Percentiles rank a stretch among this genome's conserved stretches.
Conservation (phyloP, 257 asterid species). For the Schizonepeta tenuifolia region DNA sequence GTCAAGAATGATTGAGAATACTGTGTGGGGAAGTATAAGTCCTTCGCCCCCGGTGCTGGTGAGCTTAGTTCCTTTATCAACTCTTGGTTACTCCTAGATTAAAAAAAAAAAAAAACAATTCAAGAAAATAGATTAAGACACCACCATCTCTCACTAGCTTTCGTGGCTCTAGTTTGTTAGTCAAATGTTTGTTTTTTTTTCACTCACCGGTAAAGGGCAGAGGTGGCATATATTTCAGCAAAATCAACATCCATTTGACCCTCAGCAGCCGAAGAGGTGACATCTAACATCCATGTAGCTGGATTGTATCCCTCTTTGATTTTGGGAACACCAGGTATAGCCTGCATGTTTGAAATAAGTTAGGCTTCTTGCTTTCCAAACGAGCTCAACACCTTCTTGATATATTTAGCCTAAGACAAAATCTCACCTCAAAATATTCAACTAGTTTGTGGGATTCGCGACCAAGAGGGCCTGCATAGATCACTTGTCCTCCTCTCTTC, state of each 20-base stretch:
- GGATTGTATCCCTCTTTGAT: conserved; percentile 78
- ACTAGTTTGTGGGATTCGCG: conserved; percentile 61
- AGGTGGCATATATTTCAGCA: conserved; percentile 66
- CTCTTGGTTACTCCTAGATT: conserved; percentile 42
- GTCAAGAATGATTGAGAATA: conserved; percentile 53
- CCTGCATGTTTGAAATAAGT: conserved; percentile 42
- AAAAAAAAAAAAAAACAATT: neutral
- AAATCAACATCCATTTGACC: conserved; percentile 69
- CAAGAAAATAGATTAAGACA: conserved; percentile 19
- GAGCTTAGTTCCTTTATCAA: conserved; percentile 40
- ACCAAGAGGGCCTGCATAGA: conserved; percentile 72
- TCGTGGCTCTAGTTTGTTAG: neutral
- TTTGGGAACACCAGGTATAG: conserved; percentile 66
- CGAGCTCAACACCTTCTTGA: neutral
- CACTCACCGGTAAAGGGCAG: conserved; percentile 59
- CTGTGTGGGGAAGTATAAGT: conserved; percentile 44
- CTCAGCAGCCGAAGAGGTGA: conserved; percentile 62
- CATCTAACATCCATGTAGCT: conserved; percentile 93
- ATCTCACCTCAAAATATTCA: conserved; percentile 86
- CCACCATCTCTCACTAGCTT: neutral
- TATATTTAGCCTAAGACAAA: neutral
- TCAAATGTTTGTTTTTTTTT: neutral
- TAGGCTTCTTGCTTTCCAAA: neutral
- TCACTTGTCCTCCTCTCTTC: conserved; percentile 77
- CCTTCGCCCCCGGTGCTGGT: conserved; percentile 44